A percentile compares a stretch with the other conserved stretches of the same genome.
These are phyloP conservation scores for Onygenales sp. DNA, from an alignment of 2,329 filamentous ascomycete species.

Conservation along the genomic window DNA sequence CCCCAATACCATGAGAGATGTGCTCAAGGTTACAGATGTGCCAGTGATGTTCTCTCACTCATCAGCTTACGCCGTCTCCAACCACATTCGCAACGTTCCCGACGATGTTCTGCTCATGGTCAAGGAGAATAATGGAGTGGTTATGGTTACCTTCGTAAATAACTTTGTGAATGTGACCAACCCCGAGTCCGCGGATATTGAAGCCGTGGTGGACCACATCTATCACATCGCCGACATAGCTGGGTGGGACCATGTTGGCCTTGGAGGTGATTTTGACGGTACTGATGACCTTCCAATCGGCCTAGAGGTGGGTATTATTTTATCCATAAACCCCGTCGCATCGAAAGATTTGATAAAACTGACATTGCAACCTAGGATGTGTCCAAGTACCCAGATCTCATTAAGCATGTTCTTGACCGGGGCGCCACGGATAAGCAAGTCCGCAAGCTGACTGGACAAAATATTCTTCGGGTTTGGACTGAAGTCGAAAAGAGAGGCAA, in stretches of 20 bases:
- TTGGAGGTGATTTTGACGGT: slow-evolving; percentile 27
- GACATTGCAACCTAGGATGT: slow-evolving; percentile 13
- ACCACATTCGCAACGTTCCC: slow-evolving; percentile 32
- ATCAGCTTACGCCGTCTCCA: slow-evolving; percentile 14
- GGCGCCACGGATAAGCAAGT: slow-evolving; percentile 32
- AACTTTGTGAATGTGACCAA: slow-evolving; percentile 19
- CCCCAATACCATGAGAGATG: slow-evolving; percentile 17
- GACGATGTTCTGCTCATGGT: slow-evolving; percentile 31
- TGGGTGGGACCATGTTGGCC: slow-evolving; percentile 27
- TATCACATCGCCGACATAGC: slow-evolving; percentile 21
- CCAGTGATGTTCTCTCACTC: slow-evolving; percentile 20
- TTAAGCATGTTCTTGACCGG: slow-evolving; percentile 22
- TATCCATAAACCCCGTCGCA: not conserved
- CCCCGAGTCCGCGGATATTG: slow-evolving; percentile 23
- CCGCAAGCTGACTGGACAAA: slow-evolving; percentile 27
- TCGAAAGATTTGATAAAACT: not conserved
- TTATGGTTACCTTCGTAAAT: slow-evolving; percentile 34
- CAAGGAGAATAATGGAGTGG: slow-evolving; percentile 28
- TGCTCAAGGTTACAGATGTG: slow-evolving; percentile 13
- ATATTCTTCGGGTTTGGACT: slow-evolving; percentile 23
- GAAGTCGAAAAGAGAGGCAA: slow-evolving; percentile 11
- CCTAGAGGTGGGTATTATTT: slow-evolving; percentile 14
- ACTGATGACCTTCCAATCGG: slow-evolving; percentile 15
- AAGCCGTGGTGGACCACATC: slow-evolving; percentile 31
- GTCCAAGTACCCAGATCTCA: slow-evolving; percentile 15